Evolutionary conservation across 352 stramenopile genomes (phyloP).

Genomic region (Halophytophthora polymorphica): DNA sequence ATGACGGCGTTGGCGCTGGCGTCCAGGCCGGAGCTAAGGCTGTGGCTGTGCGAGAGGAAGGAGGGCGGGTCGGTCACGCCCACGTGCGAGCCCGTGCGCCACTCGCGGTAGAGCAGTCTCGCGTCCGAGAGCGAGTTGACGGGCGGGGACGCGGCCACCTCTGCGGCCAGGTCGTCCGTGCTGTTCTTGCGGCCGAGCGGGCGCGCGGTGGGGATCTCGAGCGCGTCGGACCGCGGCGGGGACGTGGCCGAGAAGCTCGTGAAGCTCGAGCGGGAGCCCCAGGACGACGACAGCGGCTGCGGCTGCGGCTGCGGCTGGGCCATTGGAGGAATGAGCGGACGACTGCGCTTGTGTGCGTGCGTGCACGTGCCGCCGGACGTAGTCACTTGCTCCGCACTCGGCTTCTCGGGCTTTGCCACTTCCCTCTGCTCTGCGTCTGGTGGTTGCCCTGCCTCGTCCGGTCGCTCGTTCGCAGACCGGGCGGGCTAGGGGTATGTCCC

Average conservation of each 20-base stretch:
- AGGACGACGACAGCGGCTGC: constrained; percentile 1
- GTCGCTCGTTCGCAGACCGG: background rate
- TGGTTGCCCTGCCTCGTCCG: too few species aligned
- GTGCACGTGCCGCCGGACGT: background rate
- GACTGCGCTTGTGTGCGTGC: background rate
- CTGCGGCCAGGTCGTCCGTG: constrained; percentile 58
- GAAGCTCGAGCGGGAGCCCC: background rate
- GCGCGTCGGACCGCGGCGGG: constrained; percentile 8
- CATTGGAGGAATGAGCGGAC: too few species aligned
- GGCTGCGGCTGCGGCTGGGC: background rate
- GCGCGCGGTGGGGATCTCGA: constrained; percentile 7
- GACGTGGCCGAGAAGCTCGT: constrained; percentile 16
- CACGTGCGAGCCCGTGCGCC: constrained; percentile 60
- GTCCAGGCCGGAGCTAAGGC: constrained; percentile 8
- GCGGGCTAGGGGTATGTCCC: background rate
- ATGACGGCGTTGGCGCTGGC: constrained; percentile 24
- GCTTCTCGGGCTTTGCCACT: too few species aligned
- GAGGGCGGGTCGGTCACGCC: constrained; percentile 28
- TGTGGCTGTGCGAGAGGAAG: too few species aligned
- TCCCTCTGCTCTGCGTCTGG: too few species aligned
- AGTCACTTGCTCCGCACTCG: background rate
- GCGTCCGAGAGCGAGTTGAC: constrained; percentile 58
- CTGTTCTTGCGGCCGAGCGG: constrained; percentile 48
- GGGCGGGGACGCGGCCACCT: constrained; percentile 42
- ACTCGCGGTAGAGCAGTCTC: constrained; percentile 76